Conservation (phyloP, 257 asterid genomes). For the Buddleja alternifolia region DNA sequence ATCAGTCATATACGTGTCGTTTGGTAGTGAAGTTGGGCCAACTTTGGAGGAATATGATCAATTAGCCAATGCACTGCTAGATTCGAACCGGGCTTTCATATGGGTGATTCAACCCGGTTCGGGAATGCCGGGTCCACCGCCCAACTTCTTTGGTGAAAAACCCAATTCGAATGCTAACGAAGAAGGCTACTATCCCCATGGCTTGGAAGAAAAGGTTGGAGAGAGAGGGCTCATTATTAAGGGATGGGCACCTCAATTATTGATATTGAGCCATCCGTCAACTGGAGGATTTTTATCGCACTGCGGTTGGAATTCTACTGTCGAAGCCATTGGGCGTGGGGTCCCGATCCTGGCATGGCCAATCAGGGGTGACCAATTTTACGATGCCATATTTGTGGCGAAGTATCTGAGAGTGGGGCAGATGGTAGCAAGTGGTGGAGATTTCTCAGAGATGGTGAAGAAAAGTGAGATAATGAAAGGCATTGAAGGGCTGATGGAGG, state of each 20-base stretch:
- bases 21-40: conserved; percentile 78
- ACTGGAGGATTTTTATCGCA: conserved; percentile 69
- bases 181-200: conserved; percentile 59
- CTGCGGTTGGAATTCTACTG: conserved; percentile 79
- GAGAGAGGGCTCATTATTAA: conserved; percentile 58
- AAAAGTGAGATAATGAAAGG: conserved; percentile 52
- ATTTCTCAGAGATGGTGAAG: conserved; percentile 41
- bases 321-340: conserved; percentile 67
- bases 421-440: conserved; percentile 40
- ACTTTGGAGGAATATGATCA: conserved; percentile 56
- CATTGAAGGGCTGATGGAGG: conserved; percentile 53
- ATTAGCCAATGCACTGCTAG: conserved; percentile 54
- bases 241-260: conserved; percentile 84
- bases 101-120: conserved; percentile 78
- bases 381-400: conserved; percentile 53
- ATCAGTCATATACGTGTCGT: conserved; percentile 71
- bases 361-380: conserved; percentile 76
- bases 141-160: conserved; percentile 33
- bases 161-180: conserved; percentile 25
- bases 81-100: conserved; percentile 49
- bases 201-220: conserved; percentile 45
- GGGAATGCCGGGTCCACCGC: conserved; percentile 49
- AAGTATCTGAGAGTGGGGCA: conserved; percentile 50
- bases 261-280: conserved; percentile 63
- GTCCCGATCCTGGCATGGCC: conserved; percentile 80